These are phyloP conservation scores for Saccharomycopsis selenospora DNA, from an alignment of 805 yeast species.

Conservation along the genomic window DNA sequence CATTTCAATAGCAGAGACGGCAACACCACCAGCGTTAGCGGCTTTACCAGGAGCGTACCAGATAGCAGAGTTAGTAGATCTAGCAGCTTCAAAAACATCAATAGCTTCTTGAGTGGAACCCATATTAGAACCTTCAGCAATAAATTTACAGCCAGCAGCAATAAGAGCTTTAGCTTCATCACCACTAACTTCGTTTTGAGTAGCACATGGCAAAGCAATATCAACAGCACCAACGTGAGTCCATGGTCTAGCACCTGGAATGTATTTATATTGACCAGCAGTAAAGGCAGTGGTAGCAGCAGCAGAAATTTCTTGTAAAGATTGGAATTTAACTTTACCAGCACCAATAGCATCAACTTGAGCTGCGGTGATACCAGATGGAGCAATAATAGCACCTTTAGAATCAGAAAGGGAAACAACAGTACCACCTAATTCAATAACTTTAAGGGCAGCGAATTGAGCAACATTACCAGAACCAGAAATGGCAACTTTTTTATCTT, in stretches of 20 bases:
- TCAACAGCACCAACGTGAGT: constrained; percentile 83
- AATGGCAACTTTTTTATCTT: constrained; percentile 91
- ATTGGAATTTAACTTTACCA: constrained; percentile 73
- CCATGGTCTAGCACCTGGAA: constrained; percentile 97
- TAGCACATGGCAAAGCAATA: constrained; percentile 95
- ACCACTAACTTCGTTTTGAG: constrained; percentile 96
- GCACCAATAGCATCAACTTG: constrained; percentile 69
- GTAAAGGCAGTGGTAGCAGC: constrained; percentile 34
- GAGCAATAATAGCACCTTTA: constrained; percentile 73
- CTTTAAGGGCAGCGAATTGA: constrained; percentile 97
- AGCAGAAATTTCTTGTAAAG: constrained; percentile 60
- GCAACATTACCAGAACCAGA: constrained; percentile 99
- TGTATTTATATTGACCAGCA: constrained; percentile 59
- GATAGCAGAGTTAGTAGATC: constrained; percentile 48
- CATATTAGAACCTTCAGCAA: constrained; percentile 99
- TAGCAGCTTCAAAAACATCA: constrained; percentile 82
- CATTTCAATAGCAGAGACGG: constrained; percentile 98
- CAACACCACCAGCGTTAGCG: constrained; percentile 99
- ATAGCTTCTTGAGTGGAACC: constrained; percentile 98
- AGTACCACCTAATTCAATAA: constrained; percentile 91
- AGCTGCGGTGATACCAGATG: constrained; percentile 74
- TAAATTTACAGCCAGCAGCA: constrained; percentile 83
- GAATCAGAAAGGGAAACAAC: constrained; percentile 95
- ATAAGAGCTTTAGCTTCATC: constrained; percentile 94
- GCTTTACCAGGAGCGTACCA: constrained; percentile 99